Conservation (phyloP, 352 stramenopile genomes). For the Pythium volutum region DNA sequence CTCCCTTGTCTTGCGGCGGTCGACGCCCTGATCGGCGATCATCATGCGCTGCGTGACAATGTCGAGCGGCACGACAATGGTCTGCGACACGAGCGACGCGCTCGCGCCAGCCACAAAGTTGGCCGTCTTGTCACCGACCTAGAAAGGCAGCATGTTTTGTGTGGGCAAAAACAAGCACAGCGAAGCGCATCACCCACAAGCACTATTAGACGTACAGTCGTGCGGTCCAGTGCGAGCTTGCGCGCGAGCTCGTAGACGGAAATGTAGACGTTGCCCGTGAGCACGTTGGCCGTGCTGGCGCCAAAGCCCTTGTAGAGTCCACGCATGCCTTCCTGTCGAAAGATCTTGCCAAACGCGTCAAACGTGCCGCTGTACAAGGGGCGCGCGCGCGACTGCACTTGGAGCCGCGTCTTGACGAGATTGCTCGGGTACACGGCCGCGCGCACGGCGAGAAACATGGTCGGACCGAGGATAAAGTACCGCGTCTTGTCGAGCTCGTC, state of each 20-base stretch:
- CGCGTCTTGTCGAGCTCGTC: slow-evolving; percentile 87
- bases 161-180: background rate
- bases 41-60: slow-evolving; percentile 90
- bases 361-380: slow-evolving; percentile 78
- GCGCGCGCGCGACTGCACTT: slow-evolving; percentile 72
- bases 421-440: slow-evolving; percentile 86
- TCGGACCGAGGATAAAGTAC: slow-evolving; percentile 83
- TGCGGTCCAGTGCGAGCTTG: slow-evolving; percentile 62
- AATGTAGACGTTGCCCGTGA: slow-evolving; percentile 89
- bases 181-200: background rate
- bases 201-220: slow-evolving; percentile 43
- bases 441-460: slow-evolving; percentile 79
- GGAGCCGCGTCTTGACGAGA: slow-evolving; percentile 86
- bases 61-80: slow-evolving; percentile 82
- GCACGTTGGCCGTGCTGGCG: slow-evolving; percentile 80
- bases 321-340: slow-evolving; percentile 64
- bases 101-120: slow-evolving; percentile 79
- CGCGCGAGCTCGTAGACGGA: slow-evolving; percentile 84
- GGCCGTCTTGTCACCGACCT: slow-evolving; percentile 45
- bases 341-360: slow-evolving; percentile 84
- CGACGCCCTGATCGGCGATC: slow-evolving; percentile 73
- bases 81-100: slow-evolving; percentile 83
- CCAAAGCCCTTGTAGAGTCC: slow-evolving; percentile 88
- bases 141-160: background rate
- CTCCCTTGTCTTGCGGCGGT: slow-evolving; percentile 57